Base-by-base conservation (phyloP, 495 filamentous ascomycete species). In the Hypoxylon subgilvum region DNA sequence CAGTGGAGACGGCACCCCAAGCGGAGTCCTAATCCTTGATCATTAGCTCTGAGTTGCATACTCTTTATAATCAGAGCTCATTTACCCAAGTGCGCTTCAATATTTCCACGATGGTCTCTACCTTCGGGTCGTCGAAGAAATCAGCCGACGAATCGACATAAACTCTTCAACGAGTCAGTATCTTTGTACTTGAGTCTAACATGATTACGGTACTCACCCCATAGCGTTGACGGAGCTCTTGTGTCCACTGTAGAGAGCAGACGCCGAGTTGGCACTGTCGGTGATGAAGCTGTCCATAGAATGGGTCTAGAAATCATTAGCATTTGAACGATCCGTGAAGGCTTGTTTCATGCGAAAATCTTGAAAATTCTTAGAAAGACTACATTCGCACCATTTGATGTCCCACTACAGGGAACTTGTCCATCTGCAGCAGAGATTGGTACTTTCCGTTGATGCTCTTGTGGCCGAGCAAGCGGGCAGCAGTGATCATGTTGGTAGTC, bases 261-360 rank as follows among this genome's bases (percentile, higher is more conserved):
- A 87, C 0, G 88, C 88, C 13, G 83, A 87, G 74, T 90, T 91
- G 61, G 88, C 88, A 17, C 84, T 87, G 70, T 90, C 88, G 16
- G 88, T 90, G 71, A 91, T 89, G 74, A 86, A 91, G 17, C 75
- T 79, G 71, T 89, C 87, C 69, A 91, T 79, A 2, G 87, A 89
- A 70, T 91, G 88, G 5, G 83, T 82, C 60, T 63, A 35, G 22
- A 67, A 72, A 69, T 27, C 16, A 41, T 45, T 41, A 51, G 32
- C 14, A 13, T 18, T 1, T 32, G 4, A 8, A 10, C 12, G 17
- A 9, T 10, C 22, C 6, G 22, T 69, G 50, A 36, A 66, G 58
- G 2, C 56, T 46, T 30, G 17, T 28, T 1, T 9, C 14, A 21
- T 73, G 75, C 22, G n/a, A 13, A 10, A 34, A 34, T 34, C 4